Conservation (phyloP, 1,284 basidiomycete species). For the Phlebopus sp. region DNA sequence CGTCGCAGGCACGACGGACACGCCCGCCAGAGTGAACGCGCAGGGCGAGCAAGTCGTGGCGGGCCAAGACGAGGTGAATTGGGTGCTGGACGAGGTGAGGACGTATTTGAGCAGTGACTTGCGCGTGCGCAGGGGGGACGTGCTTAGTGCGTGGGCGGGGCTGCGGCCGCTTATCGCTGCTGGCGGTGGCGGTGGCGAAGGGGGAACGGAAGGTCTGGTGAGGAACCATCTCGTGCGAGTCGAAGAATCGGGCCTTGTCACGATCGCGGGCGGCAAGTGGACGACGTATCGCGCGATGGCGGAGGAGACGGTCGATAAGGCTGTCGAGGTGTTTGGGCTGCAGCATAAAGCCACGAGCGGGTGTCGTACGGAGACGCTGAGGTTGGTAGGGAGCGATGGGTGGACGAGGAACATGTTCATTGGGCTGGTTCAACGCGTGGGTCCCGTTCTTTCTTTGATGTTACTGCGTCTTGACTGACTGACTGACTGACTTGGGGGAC, state of each 20-base stretch:
- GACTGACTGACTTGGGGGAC: slow-evolving; percentile 7
- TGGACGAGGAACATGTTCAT: slow-evolving; percentile 99
- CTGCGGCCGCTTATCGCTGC: slow-evolving; percentile 89
- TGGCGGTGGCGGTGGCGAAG: slow-evolving; percentile 58
- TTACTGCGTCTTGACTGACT: slow-evolving; percentile 6
- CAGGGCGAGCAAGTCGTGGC: slow-evolving; percentile 70
- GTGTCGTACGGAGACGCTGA: slow-evolving; percentile 80
- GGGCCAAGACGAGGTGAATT: slow-evolving; percentile 92
- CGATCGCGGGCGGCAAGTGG: slow-evolving; percentile 98
- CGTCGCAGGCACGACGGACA: slow-evolving; percentile 96
- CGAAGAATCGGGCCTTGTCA: slow-evolving; percentile 79
- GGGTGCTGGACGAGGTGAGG: slow-evolving; percentile 92
- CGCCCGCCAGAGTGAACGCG: slow-evolving; percentile 69
- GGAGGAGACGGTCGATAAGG: slow-evolving; percentile 90
- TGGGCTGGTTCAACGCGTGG: slow-evolving; percentile 85
- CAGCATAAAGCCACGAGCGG: slow-evolving; percentile 53
- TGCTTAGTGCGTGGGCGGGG: slow-evolving; percentile 94
- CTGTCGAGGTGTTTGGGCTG: slow-evolving; percentile 77
- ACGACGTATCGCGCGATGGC: slow-evolving; percentile 98
- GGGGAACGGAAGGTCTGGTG: slow-evolving; percentile 86
- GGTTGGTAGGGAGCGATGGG: slow-evolving; percentile 90
- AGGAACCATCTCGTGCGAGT: slow-evolving; percentile 95
- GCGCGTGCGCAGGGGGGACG: slow-evolving; percentile 92
- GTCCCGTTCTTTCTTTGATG: slow-evolving; percentile 19
- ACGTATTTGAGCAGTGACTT: slow-evolving; percentile 91